Conservation (phyloP, 2,329 filamentous ascomycete genomes). For the Xylaria sp. region DNA sequence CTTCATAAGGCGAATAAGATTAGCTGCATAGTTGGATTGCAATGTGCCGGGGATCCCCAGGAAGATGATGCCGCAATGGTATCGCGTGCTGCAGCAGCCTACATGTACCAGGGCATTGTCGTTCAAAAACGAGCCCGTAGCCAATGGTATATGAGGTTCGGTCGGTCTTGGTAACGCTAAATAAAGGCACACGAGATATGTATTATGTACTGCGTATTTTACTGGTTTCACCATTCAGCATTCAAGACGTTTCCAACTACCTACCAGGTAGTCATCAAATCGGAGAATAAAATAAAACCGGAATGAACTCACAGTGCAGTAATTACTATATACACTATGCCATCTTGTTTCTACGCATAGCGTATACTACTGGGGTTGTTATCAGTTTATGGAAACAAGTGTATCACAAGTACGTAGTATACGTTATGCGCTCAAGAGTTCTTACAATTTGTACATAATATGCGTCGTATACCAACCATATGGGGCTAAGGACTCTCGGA, state of each 20-base stretch:
- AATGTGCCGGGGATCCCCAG: slow-evolving; percentile 25
- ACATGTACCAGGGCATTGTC: slow-evolving; percentile 33
- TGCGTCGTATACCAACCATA: too few relatives aligned
- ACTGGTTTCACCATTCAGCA: slow-evolving; percentile 31
- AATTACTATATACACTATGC: neutral
- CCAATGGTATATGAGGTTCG: slow-evolving; percentile 39
- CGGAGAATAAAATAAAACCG: slow-evolving; percentile 35
- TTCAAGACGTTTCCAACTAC: slow-evolving; percentile 5
- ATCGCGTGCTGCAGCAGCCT: slow-evolving; percentile 33
- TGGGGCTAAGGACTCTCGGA: neutral
- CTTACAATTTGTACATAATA: neutral
- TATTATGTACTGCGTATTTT: too few relatives aligned
- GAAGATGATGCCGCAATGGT: slow-evolving; percentile 24
- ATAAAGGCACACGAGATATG: slow-evolving; percentile 30
- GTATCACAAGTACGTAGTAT: neutral
- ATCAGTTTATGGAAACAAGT: neutral
- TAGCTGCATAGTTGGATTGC: slow-evolving; percentile 16
- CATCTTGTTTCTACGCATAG: neutral
- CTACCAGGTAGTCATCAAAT: slow-evolving; percentile 17
- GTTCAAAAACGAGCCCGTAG: slow-evolving; percentile 28
- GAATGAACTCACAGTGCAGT: slow-evolving; percentile 6
- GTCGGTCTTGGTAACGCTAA: slow-evolving; percentile 42
- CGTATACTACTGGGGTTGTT: neutral
- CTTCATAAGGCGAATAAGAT: slow-evolving; percentile 11
- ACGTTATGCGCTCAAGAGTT: neutral